Evolutionary conservation across 1,284 basidiomycete genomes (phyloP), one percentile per base, ranked within the genome.

Genomic region (Pseudozyma sp.): DNA sequence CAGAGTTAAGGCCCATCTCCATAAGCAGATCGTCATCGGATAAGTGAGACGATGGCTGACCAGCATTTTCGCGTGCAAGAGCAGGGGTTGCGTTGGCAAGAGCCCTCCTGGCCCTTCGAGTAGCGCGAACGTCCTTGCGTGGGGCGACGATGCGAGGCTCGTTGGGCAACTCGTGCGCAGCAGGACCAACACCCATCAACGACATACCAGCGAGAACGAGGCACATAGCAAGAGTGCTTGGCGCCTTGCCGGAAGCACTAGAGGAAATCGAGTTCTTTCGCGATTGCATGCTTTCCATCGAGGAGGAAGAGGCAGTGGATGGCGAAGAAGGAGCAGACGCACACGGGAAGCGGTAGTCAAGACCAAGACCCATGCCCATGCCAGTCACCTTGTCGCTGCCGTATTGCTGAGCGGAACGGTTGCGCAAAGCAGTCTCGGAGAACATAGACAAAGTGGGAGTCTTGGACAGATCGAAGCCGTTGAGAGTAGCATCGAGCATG

Each of bases 41-140:
- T 18, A 78, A 56, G 59, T 78, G 76, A 5, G 78, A 78, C 18
- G 78, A 78, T 12, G 76, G 78, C 34, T 64, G 52, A 12, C 71
- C 71, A n/a, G 58, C 54, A 10, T 19, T 54, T 31, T 61, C 48
- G 21, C 55, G 38, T 19, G 47, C 39, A 50, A 50, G 50, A 5
- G 56, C 19, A 21, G 57, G 39, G 14, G 57, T 42, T 2, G 42
- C 44, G 49, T 51, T 53, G 36, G 40, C 39, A 18, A 43, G 49
- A 19, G 35, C 47, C 16, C 35, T 52, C 14, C 31, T 25, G 9
- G 45, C 21, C 44, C 52, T 55, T 62, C 72, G 53, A 48, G 51
- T 42, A 39, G 51, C 42, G 38, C 71, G 62, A 11, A 45, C 42
- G 44, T 65, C 50, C 58, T 57, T 60, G 21, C 69, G 67, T 35